Evolutionary conservation across 495 filamentous ascomycete species (phyloP).

Genomic region (Aspergillus hancockii): DNA sequence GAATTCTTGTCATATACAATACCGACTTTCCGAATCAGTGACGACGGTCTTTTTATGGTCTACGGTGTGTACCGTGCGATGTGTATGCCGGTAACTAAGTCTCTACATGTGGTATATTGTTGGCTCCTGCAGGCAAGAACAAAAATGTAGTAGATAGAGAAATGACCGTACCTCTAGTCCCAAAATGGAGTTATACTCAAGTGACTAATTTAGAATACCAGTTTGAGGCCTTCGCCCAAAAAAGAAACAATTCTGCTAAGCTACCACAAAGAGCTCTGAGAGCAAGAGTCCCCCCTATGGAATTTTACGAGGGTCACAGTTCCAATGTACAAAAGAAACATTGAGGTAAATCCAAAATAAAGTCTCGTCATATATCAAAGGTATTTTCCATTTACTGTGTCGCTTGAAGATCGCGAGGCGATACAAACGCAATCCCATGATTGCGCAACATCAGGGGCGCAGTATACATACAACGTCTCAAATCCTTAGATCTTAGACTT

Average conservation of each 20-base stretch:
- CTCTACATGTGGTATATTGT: neutral
- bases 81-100: too few relatives aligned
- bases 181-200: neutral
- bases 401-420: neutral
- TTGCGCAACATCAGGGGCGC: neutral
- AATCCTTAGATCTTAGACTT: conserved; percentile 79
- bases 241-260: too few relatives aligned
- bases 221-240: too few relatives aligned
- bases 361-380: too few relatives aligned
- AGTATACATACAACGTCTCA: neutral
- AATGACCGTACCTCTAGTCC: neutral
- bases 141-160: neutral
- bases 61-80: neutral
- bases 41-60: neutral
- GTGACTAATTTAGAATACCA: too few relatives aligned
- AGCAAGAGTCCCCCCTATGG: too few relatives aligned
- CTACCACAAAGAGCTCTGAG: too few relatives aligned
- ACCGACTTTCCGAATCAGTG: neutral
- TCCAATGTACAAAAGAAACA: too few relatives aligned
- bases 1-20: neutral
- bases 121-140: neutral
- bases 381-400: too few relatives aligned
- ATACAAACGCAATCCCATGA: neutral
- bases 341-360: too few relatives aligned
- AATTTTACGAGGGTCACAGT: too few relatives aligned